phyloP scores from a whole-genome alignment of 768 basidiomycete species.

The Jaapia argillacea region DNA sequence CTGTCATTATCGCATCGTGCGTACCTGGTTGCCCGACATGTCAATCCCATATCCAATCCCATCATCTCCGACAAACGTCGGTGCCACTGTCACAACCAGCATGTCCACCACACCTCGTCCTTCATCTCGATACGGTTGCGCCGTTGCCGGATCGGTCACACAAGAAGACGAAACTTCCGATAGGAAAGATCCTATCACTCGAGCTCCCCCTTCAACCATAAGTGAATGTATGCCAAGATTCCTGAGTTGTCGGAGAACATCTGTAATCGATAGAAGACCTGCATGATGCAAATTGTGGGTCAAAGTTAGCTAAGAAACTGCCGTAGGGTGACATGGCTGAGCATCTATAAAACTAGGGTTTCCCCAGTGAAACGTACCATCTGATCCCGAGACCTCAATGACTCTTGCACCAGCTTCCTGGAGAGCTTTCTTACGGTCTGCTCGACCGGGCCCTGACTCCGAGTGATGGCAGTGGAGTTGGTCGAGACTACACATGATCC shows the following conservation, averaged over 20 bases:
- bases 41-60: constrained; percentile 47
- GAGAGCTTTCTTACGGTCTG: constrained; percentile 31
- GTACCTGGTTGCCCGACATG: constrained; percentile 13
- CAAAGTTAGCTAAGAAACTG: no score
- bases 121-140: constrained; percentile 11
- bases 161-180: no score
- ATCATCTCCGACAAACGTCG: constrained; percentile 66
- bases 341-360: no score
- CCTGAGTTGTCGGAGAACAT: constrained; percentile 42
- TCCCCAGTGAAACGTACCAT: constrained; percentile 26
- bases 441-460: constrained; percentile 20
- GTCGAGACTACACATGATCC: constrained; percentile 44
- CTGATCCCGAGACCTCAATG: constrained; percentile 33
- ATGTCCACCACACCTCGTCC: constrained; percentile 43
- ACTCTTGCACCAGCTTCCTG: constrained; percentile 60
- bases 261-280: constrained; percentile 34
- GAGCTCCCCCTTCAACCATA: constrained; percentile 96
- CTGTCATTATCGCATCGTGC: no score
- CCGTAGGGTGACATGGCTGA: no score
- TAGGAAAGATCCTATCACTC: constrained; percentile 70
- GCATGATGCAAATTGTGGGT: constrained; percentile 3
- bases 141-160: no score
- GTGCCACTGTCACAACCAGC: constrained; percentile 80
- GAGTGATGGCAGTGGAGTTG: no score
- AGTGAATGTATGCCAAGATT: constrained; percentile 54